Conservation (phyloP, 306 rosid genomes). For the Quercus gilva region DNA sequence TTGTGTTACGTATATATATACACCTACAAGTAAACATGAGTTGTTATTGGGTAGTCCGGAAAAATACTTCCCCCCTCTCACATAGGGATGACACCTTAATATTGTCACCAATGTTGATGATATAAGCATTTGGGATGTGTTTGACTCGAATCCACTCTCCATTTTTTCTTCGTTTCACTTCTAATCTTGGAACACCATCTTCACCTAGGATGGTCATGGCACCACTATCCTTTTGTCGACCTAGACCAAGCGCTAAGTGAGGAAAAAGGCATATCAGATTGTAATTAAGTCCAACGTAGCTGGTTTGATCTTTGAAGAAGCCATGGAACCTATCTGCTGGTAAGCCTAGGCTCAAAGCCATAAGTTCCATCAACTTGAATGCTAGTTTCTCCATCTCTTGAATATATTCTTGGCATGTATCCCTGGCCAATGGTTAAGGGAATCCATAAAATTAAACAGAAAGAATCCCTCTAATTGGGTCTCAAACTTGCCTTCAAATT, state of each 20-base stretch:
- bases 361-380: slow-evolving; percentile 27
- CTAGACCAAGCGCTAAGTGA: slow-evolving; percentile 27
- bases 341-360: slow-evolving; percentile 17
- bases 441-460: no score
- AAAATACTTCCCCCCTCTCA: no score
- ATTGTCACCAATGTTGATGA: slow-evolving; percentile 70
- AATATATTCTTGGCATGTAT: neutral
- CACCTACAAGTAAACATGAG: neutral
- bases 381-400: slow-evolving; percentile 24
- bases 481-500: no score
- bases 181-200: slow-evolving; percentile 23
- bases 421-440: no score
- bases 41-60: no score
- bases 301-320: no score
- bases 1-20: no score
- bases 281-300: slow-evolving; percentile 26
- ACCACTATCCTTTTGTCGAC: slow-evolving; percentile 28
- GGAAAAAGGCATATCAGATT: slow-evolving; percentile 34
- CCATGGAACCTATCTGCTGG: no score
- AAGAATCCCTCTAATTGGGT: no score
- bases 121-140: slow-evolving; percentile 54
- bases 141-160: slow-evolving; percentile 65
- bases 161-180: neutral
- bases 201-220: slow-evolving; percentile 22
- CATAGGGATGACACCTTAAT: slow-evolving; percentile 47